phyloP scores from a whole-genome alignment of 1,284 basidiomycete genomes.

The Puccinia coronata region DNA sequence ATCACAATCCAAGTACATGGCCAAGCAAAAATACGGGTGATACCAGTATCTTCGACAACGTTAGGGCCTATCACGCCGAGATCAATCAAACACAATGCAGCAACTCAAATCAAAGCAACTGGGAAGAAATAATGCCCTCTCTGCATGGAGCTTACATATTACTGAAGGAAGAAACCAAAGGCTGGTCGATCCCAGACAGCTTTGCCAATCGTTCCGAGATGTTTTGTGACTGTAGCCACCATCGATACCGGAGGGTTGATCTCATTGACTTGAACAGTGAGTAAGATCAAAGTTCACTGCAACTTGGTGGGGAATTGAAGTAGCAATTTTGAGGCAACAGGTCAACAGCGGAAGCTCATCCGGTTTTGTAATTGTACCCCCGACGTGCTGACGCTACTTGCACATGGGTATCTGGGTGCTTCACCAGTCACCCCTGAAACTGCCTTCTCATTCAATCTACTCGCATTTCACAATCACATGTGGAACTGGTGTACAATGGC shows the following conservation, averaged over 20 bases:
- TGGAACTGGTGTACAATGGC: conserved; percentile 2
- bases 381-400: not conserved
- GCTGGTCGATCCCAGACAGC: not conserved
- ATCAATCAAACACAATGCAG: too few species aligned
- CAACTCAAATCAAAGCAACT: not conserved
- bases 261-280: not conserved
- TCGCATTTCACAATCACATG: conserved; percentile 3
- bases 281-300: not conserved
- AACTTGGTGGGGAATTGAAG: not conserved
- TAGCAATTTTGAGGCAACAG: not conserved
- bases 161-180: not conserved
- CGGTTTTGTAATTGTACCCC: not conserved
- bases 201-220: not conserved
- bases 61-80: too few species aligned
- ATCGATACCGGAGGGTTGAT: not conserved
- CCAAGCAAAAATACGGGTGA: too few species aligned
- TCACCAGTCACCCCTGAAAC: not conserved
- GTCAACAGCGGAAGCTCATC: not conserved
- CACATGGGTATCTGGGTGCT: not conserved
- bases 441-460: conserved; percentile 1
- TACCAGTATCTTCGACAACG: too few species aligned
- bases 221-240: not conserved
- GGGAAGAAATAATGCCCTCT: not conserved
- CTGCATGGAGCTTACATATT: not conserved
- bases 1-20: too few species aligned